Percentiles rank a stretch among this genome's conserved stretches.
Evolutionary conservation across 805 yeast genomes (phyloP).

Genomic region (Teunomyces cretensis): DNA sequence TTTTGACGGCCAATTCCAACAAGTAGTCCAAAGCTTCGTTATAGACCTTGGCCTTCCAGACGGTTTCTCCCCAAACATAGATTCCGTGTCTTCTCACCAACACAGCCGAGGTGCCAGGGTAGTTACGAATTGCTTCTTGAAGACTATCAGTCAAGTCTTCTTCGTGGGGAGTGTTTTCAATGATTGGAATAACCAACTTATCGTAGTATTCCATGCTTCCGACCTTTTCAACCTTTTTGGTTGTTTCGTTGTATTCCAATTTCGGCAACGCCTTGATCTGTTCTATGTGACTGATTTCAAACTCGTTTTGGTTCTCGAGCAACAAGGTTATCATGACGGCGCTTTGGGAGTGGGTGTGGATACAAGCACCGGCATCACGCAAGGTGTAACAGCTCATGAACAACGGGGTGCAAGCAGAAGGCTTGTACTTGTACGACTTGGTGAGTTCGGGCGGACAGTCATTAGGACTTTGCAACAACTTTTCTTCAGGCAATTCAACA

Average conservation of each 20-base stretch:
- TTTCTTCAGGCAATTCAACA: constrained; percentile 52
- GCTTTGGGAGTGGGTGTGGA: constrained; percentile 89
- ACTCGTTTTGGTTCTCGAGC: constrained; percentile 60
- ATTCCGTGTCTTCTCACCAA: constrained; percentile 92
- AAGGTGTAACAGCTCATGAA: constrained; percentile 69
- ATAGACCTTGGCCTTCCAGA: constrained; percentile 90
- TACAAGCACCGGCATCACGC: constrained; percentile 85
- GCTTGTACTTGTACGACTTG: constrained; percentile 55
- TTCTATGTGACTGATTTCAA: constrained; percentile 77
- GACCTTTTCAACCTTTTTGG: constrained; percentile 48
- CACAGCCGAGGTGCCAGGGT: constrained; percentile 82
- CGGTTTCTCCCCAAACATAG: constrained; percentile 93
- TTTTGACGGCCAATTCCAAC: constrained; percentile 78
- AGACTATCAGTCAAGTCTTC: constrained; percentile 74
- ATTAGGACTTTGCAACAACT: constrained; percentile 60
- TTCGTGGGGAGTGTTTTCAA: constrained; percentile 87
- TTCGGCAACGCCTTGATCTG: constrained; percentile 90
- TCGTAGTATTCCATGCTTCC: constrained; percentile 75
- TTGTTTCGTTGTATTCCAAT: constrained; percentile 25
- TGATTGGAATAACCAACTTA: constrained; percentile 80
- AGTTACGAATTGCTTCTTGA: constrained; percentile 58
- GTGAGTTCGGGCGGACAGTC: constrained; percentile 38
- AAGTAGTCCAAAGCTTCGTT: constrained; percentile 92
- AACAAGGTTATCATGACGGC: constrained; percentile 81
- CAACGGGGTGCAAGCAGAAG: constrained; percentile 92